Evolutionary conservation across 106 monocot species (phyloP).

Genomic region (Acanthochlamys bracteata): DNA sequence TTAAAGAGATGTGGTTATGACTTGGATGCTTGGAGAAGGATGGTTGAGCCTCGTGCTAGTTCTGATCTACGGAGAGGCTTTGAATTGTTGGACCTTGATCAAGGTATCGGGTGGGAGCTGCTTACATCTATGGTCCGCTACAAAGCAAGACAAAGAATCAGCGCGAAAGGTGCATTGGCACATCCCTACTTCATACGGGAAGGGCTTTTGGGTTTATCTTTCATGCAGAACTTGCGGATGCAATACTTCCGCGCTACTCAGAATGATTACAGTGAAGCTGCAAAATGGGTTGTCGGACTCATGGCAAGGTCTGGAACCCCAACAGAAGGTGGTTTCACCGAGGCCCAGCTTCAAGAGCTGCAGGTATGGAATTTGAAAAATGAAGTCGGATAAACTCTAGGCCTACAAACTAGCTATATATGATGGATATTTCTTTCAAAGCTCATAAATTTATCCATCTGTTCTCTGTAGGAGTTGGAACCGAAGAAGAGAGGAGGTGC

Average conservation of each 20-base stretch:
- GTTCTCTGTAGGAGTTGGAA: conserved; percentile 43
- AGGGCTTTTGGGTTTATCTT: conserved; percentile 71
- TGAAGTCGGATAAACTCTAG: too few species aligned
- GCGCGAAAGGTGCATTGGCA: conserved; percentile 78
- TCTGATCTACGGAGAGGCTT: conserved; percentile 71
- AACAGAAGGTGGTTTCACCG: conserved; percentile 78
- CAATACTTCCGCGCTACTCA: conserved; percentile 85
- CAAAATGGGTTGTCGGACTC: conserved; percentile 58
- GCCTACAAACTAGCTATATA: too few species aligned
- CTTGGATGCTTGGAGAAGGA: conserved; percentile 58
- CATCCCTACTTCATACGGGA: conserved; percentile 91
- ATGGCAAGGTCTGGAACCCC: conserved; percentile 86
- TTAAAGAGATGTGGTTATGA: conserved; percentile 81
- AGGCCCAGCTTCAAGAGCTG: conserved; percentile 83
- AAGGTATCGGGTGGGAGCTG: conserved; percentile 89
- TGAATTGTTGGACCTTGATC: conserved; percentile 71
- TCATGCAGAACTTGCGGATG: conserved; percentile 82
- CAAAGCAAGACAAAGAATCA: conserved; percentile 83
- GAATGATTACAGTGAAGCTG: conserved; percentile 87
- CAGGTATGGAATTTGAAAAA: conserved; percentile 24
- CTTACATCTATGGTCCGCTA: conserved; percentile 83
- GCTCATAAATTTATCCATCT: too few species aligned
- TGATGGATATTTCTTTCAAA: too few species aligned
- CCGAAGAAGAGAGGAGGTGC: conserved; percentile 60
- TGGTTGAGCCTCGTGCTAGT: conserved; percentile 71